Conservation (phyloP, 2,329 filamentous ascomycete species). For the Akanthomyces uredinophilus region DNA sequence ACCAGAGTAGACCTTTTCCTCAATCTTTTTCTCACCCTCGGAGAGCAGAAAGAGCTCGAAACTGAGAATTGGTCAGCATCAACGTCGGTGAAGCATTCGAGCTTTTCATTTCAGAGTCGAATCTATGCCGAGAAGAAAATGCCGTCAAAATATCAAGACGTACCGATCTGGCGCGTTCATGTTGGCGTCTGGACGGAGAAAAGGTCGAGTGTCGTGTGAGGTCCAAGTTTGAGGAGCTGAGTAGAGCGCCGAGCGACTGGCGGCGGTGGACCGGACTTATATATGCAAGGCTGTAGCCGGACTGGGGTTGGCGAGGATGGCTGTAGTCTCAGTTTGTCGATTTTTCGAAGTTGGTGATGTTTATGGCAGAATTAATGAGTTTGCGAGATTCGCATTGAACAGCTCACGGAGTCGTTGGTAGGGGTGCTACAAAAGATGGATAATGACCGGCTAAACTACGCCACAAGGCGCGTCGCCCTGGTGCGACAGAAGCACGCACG, state of each 20-base stretch:
- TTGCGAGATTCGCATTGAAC: neutral
- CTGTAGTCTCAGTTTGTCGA: neutral
- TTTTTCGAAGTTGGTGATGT: conserved; percentile 3
- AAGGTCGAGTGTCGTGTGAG: neutral
- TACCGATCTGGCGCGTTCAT: conserved; percentile 57
- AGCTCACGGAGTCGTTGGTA: neutral
- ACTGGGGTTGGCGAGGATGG: rapidly evolving
- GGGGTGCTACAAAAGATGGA: neutral
- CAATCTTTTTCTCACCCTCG: conserved; percentile 89
- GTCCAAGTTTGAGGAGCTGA: neutral
- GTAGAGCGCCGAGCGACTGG: neutral
- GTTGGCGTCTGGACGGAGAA: neutral
- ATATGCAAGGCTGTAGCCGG: neutral
- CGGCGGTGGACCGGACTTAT: neutral
- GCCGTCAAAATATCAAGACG: conserved; percentile 22
- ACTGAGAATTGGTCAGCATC: conserved; percentile 41
- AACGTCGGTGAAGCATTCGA: neutral
- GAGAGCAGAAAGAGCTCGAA: conserved; percentile 89
- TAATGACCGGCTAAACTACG: conserved; percentile 14
- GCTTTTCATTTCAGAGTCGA: neutral
- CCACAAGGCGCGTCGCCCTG: neutral
- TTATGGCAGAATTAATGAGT: neutral
- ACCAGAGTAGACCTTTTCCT: conserved; percentile 85
- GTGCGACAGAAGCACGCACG: neutral
- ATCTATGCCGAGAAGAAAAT: neutral